Base-by-base conservation (phyloP, 805 yeast genomes). In the Candida corydali region DNA sequence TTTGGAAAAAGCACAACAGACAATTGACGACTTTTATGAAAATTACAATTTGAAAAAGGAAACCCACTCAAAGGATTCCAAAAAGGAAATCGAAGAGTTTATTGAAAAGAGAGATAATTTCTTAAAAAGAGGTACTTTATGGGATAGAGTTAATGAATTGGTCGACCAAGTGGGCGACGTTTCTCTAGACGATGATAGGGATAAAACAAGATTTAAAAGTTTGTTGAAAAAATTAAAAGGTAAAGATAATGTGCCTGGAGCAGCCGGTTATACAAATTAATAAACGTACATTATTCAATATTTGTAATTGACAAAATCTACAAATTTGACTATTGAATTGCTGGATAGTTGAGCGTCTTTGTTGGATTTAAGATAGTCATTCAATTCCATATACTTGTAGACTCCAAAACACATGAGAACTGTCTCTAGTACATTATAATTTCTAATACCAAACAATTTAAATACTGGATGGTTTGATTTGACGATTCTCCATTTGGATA, bases 1-100 rank as follows among this genome's bases (percentile, higher is more conserved):
- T 40, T 75, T 82, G 38, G 74, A 76, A 35, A 81, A 82, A 44
- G 98, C 98, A 8, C 76, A 78, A 52, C 78, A 80, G 56, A 80
- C 87, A 37, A 78, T 88, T 52, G 96, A 91, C 57, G 95, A 85
- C 45, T 91, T 91, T 60, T 91, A 91, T 61, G 95, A 86, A 50
- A 82, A 81, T 54, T 91, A 91, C 70, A 88, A 86, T 65, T 69
- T 73, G 54, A 89, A 89, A 67, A 83, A 80, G 60, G 91, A 86
- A 36, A 74, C 74, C 46, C 76, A 79, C 35, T 65, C 80, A 38
- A 80, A 76, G 42, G 72, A 74, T 40, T 81, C 85, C 9, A 69
- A 71, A 55, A 66, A 69, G 35, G 93, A 83, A 48, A 86, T 86
- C 49, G 79, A 76, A 46, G 77, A 75, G 42, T 88, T 82, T 55